Evolutionary conservation across 1,139 yeast genomes (phyloP), one percentile per base, ranked within the genome.

Genomic region (Yamadazyma aaseri): DNA sequence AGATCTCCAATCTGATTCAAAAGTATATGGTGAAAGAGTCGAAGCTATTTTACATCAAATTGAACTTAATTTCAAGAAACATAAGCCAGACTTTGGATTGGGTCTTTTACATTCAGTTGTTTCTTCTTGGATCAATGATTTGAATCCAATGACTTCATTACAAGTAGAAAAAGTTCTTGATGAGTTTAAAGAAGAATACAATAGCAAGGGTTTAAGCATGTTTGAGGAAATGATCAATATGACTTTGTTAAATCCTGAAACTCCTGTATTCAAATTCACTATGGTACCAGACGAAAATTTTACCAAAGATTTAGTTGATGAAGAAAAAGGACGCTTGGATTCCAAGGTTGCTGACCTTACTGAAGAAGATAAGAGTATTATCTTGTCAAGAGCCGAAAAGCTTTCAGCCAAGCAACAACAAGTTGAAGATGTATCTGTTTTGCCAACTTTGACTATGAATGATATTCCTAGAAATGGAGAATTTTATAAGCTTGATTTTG

Each of bases 11-110:
- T 47, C 54, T 4, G 51, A 59, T 15, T 56, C 70, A 26, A 73
- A 77, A 1, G 72, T 82, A 40, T 80, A 82, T 28, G 66, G 71
- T 26, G 69, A 75, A 21, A 79, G 90, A 47, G 73, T 92, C 12
- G 83, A 85, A 37, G 97, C 96, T 0, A 76, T 92, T 29, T 68
- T 94, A 28, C 95, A 89, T 56, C 97, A 90, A 55, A 67, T 90
- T 28, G 98, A 92, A 55, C 64, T 92, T 25, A 66, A 79, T 28
- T 83, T 86, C 56, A 86, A 87, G 48, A 90, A 86, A 46, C 95
- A 89, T 44, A 89, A 84, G 48, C 84, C 97, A 0, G 87, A 87
- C 39, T 90, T 89, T 61, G 99, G 99, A 12, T 65, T 92, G 66
- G 81, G 81, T 20, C 60, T 92, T 35, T 69, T 92, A 27, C 80